Percentiles rank a stretch among this genome's conserved stretches.
phyloP scores from a whole-genome alignment of 352 stramenopile genomes.

The Globisporangium iwayamae region DNA sequence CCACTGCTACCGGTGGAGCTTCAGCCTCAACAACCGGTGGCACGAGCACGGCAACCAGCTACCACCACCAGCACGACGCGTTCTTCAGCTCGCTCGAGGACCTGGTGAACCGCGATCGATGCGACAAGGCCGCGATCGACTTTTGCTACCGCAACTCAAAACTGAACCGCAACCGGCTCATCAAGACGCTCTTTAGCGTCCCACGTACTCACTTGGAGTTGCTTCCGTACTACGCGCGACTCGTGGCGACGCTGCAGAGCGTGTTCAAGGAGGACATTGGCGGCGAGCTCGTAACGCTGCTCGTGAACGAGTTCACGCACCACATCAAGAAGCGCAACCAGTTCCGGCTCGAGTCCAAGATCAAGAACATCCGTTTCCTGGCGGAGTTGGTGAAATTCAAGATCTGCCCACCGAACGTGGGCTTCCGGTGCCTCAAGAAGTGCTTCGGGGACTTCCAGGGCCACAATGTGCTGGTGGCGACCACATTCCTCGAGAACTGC shows the following conservation, averaged over 20 bases:
- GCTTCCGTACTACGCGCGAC: conserved; percentile 92
- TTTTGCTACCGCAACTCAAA: conserved; percentile 97
- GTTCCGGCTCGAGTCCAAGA: conserved; percentile 92
- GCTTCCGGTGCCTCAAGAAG: conserved; percentile 90
- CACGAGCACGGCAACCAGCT: conserved; percentile 31
- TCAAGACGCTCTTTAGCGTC: conserved; percentile 93
- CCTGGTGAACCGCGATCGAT: conserved; percentile 92
- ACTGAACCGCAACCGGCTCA: conserved; percentile 85
- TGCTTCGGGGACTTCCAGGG: conserved; percentile 96
- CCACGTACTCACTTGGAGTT: conserved; percentile 93
- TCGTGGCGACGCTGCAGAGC: conserved; percentile 91
- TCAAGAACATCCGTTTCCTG: conserved; percentile 96
- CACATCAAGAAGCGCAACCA: conserved; percentile 92
- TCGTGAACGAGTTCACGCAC: conserved; percentile 95
- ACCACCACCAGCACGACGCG: conserved; percentile 94
- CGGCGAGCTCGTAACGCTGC: conserved; percentile 85
- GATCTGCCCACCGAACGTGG: conserved; percentile 92
- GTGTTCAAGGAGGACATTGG: conserved; percentile 92
- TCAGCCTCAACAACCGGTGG: conserved; percentile 6
- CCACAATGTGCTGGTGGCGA: conserved; percentile 95
- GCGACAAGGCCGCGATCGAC: conserved; percentile 94
- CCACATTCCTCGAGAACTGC: conserved; percentile 95
- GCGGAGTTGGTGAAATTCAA: conserved; percentile 97
- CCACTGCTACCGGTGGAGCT: conserved; percentile 11
- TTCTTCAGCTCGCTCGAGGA: conserved; percentile 91